These are phyloP conservation scores for Gracilaria gracilis DNA, from an alignment of 23 red algal species.

Conservation along the genomic window DNA sequence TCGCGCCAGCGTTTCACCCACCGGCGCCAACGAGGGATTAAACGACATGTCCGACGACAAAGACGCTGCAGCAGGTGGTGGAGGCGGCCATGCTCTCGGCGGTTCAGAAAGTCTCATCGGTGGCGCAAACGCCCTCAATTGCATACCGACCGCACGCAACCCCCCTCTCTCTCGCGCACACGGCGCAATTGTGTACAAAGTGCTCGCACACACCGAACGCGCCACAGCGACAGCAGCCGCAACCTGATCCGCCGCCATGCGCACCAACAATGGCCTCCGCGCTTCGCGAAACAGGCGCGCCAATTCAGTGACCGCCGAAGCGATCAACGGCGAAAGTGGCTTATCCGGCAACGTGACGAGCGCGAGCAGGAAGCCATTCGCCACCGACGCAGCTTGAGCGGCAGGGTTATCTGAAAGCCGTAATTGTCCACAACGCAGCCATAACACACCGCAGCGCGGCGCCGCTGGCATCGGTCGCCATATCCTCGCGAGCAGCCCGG, in stretches of 20 bases:
- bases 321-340: background rate
- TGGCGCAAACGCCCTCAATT: background rate
- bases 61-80: background rate
- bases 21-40: background rate
- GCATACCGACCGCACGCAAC: background rate
- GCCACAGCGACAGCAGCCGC: background rate
- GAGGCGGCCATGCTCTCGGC: constrained; percentile 3
- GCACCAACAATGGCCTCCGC: background rate
- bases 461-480: background rate
- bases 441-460: constrained; percentile 37
- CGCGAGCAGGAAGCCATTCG: constrained; percentile 38
- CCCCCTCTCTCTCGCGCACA: background rate
- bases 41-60: background rate
- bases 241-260: background rate
- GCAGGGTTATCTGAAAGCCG: constrained; percentile 58
- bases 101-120: background rate
- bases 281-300: background rate
- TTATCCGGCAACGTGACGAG: constrained; percentile 40
- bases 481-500: background rate
- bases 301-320: constrained; percentile 53
- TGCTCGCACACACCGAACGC: background rate
- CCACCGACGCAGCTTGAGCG: constrained; percentile 4
- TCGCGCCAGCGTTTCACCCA: constrained; percentile 3
- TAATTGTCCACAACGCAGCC: constrained; percentile 54
- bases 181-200: background rate